Base-by-base conservation (phyloP, 164 flowering plant genomes). In the Magnolia kwangsiensis region DNA sequence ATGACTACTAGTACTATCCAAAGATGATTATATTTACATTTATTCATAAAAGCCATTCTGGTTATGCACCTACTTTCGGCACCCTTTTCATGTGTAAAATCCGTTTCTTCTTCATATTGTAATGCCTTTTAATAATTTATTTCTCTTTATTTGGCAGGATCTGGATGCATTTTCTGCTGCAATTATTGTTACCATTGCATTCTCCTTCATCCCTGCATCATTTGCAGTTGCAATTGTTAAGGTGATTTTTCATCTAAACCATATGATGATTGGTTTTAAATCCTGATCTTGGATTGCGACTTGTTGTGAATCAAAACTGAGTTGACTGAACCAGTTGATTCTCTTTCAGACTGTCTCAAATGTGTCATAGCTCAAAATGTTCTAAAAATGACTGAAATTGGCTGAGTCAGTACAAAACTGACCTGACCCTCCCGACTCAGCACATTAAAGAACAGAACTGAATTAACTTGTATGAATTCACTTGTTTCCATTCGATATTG, bases 141-240 rank as follows among this genome's bases (percentile, higher is more conserved):
- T 29, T 31, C 16, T 23, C 16, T 9, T 55, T 51, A 19, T 51
- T 58, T 59, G 72, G 85, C 81, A 96, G 99, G 99, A 96, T 81
- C 87, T 94, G 81, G 98, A 96, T 88, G 99, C 99, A 72, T 96
- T 96, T 75, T 89, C 96, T 64, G 98, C 93, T 75, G 94, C 97
- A 49, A 74, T 96, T 64, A 86, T 96, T 80, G 84, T 94, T 73
- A 91, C 31, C 76, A 91, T 96, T 74, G 98, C 99, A 68, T 94
- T 96, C 88, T 91, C 97, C 67, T 96, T 96, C 80, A 85, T 96
- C 71, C 99, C 99, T 79, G 96, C 99, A 27, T 96, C 99, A 74
- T 96, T 94, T 86, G 98, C 98, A 18, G 97, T 96, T 81, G 79
- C 98, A 65, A 85, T 96, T 82, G 99, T 94, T 5, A 96, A 96